Percentiles rank a stretch among this genome's conserved stretches.
These are phyloP conservation scores for Cercospora berteroae DNA, from an alignment of 2,329 filamentous ascomycete genomes.

Conservation along the genomic window DNA sequence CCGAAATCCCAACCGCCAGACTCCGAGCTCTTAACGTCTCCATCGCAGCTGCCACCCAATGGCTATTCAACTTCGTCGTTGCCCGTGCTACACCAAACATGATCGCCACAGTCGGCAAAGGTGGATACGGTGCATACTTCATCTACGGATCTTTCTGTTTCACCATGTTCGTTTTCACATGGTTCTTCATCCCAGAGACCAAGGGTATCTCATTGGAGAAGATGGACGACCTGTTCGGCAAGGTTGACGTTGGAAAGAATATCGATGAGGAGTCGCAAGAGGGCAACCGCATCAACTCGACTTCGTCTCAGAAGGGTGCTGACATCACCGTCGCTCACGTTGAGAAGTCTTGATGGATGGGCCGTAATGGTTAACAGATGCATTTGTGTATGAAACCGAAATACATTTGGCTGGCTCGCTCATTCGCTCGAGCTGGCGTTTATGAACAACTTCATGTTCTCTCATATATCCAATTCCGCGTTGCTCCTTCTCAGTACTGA, in stretches of 20 bases:
- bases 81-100: constrained; percentile 67
- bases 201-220: constrained; percentile 52
- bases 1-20: constrained; percentile 66
- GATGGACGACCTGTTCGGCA: constrained; percentile 35
- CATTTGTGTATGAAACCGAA: not conserved
- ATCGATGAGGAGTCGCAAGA: constrained; percentile 12
- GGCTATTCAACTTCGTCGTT: constrained; percentile 67
- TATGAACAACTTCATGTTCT: not conserved
- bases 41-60: constrained; percentile 64
- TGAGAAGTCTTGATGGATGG: not conserved
- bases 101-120: constrained; percentile 55
- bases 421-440: not conserved
- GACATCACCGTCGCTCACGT: constrained; percentile 9
- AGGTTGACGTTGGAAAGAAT: constrained; percentile 39
- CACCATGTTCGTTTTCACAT: constrained; percentile 64
- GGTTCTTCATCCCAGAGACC: constrained; percentile 57
- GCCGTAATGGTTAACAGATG: not conserved
- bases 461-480: not conserved
- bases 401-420: not conserved
- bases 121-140: constrained; percentile 47
- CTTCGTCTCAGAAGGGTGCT: not conserved
- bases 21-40: constrained; percentile 66
- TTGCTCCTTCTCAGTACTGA: not conserved
- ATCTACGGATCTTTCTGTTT: constrained; percentile 58
- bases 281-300: constrained; percentile 1